Evolutionary conservation across 1,139 yeast species (phyloP), one percentile per base, ranked within the genome.

Genomic region (Geotrichum carabidarum): DNA sequence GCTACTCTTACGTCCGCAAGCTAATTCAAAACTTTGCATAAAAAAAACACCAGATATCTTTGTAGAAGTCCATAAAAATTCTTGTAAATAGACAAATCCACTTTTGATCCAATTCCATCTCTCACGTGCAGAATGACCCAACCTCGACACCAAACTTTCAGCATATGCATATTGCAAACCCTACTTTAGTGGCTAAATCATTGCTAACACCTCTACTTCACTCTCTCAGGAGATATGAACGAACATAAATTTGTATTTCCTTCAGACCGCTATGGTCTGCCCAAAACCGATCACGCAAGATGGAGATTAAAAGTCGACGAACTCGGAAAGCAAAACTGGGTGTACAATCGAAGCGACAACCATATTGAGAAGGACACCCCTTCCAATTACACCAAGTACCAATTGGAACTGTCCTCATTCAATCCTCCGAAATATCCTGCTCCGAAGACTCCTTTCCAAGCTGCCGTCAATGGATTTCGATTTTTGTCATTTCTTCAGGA

Each of bases 311-410:
- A 79, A 22, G 79, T 86, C 0, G 85, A 84, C 57, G 78, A 79
- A 35, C 71, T 85, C 27, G 99, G 98, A 12, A 78, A 87, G 18
- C 89, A 88, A 64, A 77, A 79, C 51, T 93, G 99, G 99, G 83
- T 80, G 37, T 93, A 87, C 67, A 63, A 83, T 22, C 62, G 72
- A 0, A 73, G 70, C 37, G 76, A 73, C 7, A 64, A 72, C 8
- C 58, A 59, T 1, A 61, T 63, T 7, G 78, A 75, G 5, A 54
- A 41, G 9, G 54, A 55, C n/a, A 64, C 66, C 11, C 67, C 69
- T 4, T 58, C 71, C 14, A 61, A 63, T 30, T 71, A 68, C 60
- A 78, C 81, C 12, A 89, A 84, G 63, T 73, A 84, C 34, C 75
- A 78, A 17, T 78, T 77, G 63, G 83, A 80, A 7, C 78, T 83